phyloP scores from a whole-genome alignment of 108 stramenopile species.

The Cyclotella atomus region DNA sequence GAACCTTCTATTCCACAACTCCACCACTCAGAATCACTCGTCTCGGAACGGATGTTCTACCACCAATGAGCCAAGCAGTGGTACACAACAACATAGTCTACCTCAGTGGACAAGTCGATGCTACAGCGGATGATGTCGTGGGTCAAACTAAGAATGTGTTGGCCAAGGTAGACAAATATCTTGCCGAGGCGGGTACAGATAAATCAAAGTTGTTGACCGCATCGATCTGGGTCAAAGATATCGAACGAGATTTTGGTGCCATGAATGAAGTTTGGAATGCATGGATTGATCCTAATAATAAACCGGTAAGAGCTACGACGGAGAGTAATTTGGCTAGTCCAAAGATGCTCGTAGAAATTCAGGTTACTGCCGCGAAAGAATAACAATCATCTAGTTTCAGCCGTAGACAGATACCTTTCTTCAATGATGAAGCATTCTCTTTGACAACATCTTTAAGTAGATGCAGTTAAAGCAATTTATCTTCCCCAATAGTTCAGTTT shows the following conservation, averaged over 20 bases:
- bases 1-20: neutral
- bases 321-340: slow-evolving; percentile 54
- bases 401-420: too few relatives aligned
- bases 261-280: slow-evolving; percentile 65
- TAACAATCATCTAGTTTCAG: neutral
- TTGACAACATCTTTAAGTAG: too few relatives aligned
- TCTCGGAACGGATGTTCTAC: slow-evolving; percentile 34
- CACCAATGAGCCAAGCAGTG: slow-evolving; percentile 37
- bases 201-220: slow-evolving; percentile 49
- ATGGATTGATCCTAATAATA: slow-evolving; percentile 60
- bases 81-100: slow-evolving; percentile 53
- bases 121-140: slow-evolving; percentile 28
- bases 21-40: slow-evolving; percentile 14
- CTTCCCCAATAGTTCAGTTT: too few relatives aligned
- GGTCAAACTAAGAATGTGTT: slow-evolving; percentile 39
- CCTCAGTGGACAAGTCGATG: slow-evolving; percentile 53
- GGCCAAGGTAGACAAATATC: slow-evolving; percentile 42
- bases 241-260: slow-evolving; percentile 33
- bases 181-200: slow-evolving; percentile 45
- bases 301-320: slow-evolving; percentile 57
- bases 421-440: too few relatives aligned
- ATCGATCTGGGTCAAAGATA: slow-evolving; percentile 55
- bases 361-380: slow-evolving; percentile 53
- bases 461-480: too few relatives aligned
- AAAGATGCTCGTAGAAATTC: slow-evolving; percentile 55